These are phyloP conservation scores for Tetratostichococcus sp. DNA, from an alignment of 139 green algal genomes.

Conservation along the genomic window DNA sequence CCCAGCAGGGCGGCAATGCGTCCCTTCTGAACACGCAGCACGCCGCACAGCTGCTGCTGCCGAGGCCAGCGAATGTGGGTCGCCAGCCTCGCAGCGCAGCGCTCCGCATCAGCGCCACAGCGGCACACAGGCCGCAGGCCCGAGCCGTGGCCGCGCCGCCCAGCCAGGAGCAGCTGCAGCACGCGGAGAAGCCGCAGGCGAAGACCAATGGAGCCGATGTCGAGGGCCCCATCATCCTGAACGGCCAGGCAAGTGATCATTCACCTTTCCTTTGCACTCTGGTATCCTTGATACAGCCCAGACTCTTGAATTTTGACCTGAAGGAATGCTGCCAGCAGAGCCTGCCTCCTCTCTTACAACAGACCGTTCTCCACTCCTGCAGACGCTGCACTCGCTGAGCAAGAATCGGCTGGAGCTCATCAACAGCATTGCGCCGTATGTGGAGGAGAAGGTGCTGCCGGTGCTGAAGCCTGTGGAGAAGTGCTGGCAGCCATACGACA, in stretches of 20 bases:
- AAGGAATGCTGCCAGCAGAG: no score
- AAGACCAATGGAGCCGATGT: neutral
- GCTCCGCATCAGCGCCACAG: no score
- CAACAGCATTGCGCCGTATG: constrained; percentile 43
- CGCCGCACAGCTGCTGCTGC: neutral
- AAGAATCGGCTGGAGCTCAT: constrained; percentile 54
- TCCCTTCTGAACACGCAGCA: neutral
- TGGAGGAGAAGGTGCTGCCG: constrained; percentile 56
- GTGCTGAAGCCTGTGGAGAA: constrained; percentile 80
- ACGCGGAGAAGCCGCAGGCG: neutral
- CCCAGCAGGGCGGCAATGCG: neutral
- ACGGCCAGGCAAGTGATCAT: constrained; percentile 15
- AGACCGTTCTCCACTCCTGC: constrained; percentile 9
- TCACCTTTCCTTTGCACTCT: no score
- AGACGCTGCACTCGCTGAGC: constrained; percentile 40
- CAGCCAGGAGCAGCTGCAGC: neutral
- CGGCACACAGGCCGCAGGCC: neutral
- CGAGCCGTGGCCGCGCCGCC: neutral
- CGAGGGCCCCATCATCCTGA: constrained; percentile 18
- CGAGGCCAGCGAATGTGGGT: neutral
- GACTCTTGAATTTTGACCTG: no score
- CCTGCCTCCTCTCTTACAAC: no score
- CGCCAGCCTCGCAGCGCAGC: neutral
- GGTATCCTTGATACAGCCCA: no score
- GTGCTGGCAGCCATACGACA: constrained; percentile 95